Conservation (phyloP, 2,329 filamentous ascomycete species). For the Colletotrichum theobromicola region DNA sequence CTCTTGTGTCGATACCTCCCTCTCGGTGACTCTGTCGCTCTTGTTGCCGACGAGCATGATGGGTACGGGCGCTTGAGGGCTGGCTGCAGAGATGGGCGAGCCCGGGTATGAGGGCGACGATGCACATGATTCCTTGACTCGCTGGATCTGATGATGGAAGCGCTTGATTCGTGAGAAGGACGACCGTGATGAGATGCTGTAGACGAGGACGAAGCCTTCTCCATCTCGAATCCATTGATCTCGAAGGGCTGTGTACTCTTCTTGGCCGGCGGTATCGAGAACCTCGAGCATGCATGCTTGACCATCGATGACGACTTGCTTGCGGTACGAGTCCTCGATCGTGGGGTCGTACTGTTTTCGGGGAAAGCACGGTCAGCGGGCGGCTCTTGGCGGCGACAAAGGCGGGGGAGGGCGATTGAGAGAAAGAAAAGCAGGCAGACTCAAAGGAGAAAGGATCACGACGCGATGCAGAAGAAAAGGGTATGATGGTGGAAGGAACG, state of each 20-base stretch:
- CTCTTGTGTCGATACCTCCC: constrained; percentile 96
- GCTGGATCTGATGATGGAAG: constrained; percentile 95
- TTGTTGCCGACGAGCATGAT: constrained; percentile 87
- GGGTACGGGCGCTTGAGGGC: constrained; percentile 74
- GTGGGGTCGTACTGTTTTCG: constrained; percentile 76
- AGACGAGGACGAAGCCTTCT: constrained; percentile 96
- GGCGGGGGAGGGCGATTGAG: constrained; percentile 12
- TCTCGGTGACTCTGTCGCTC: constrained; percentile 93
- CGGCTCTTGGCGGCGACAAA: constrained; percentile 18
- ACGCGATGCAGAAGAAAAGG: background rate
- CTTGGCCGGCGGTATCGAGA: constrained; percentile 95
- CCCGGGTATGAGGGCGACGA: constrained; percentile 79
- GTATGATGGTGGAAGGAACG: background rate
- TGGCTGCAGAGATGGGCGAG: constrained; percentile 68
- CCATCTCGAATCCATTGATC: constrained; percentile 99
- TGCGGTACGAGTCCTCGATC: constrained; percentile 87
- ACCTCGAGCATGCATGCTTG: constrained; percentile 98
- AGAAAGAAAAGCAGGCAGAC: background rate
- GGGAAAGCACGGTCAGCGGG: constrained; percentile 13
- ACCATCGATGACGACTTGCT: constrained; percentile 90
- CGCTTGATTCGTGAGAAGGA: constrained; percentile 94
- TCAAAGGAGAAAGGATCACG: background rate
- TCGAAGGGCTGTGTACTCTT: constrained; percentile 95
- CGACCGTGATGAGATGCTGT: constrained; percentile 96
- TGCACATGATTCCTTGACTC: constrained; percentile 90